Conservation (phyloP, 1,284 basidiomycete species). For the Inonotus obliquus region DNA sequence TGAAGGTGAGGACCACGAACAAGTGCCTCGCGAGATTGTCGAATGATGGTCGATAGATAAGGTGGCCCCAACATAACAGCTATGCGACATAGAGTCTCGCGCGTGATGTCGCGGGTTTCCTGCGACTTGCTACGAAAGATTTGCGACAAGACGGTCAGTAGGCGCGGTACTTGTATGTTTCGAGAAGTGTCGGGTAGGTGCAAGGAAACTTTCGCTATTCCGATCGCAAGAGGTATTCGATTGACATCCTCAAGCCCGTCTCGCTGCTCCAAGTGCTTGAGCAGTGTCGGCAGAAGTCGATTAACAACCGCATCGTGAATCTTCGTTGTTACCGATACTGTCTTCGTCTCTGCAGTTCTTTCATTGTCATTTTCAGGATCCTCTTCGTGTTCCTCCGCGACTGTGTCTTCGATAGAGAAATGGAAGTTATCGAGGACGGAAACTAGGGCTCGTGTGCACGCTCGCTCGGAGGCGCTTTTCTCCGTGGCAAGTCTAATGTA, state of each 20-base stretch:
- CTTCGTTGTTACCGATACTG: constrained; percentile 29
- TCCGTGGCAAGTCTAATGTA: constrained; percentile 75
- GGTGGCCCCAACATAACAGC: constrained; percentile 68
- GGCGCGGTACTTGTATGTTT: constrained; percentile 71
- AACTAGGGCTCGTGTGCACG: constrained; percentile 85
- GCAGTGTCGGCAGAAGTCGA: constrained; percentile 72
- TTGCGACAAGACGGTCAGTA: constrained; percentile 84
- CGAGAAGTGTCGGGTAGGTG: constrained; percentile 71
- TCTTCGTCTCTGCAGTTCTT: constrained; percentile 27
- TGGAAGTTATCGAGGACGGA: constrained; percentile 90
- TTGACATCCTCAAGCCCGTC: constrained; percentile 82
- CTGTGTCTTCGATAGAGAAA: constrained; percentile 71
- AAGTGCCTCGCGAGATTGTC: constrained; percentile 81
- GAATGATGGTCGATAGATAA: constrained; percentile 72
- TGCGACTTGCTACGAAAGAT: constrained; percentile 90
- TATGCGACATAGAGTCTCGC: constrained; percentile 85
- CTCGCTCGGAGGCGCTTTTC: constrained; percentile 73
- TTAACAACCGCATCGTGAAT: constrained; percentile 78
- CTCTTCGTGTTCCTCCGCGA: constrained; percentile 32
- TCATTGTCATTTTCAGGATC: constrained; percentile 28
- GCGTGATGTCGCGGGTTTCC: constrained; percentile 86
- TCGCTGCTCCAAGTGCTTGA: constrained; percentile 77
- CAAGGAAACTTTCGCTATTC: constrained; percentile 81
- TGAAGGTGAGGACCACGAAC: constrained; percentile 93
- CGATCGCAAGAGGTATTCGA: constrained; percentile 85